Percentiles rank a stretch among this genome's conserved stretches.
phyloP scores from a whole-genome alignment of 768 basidiomycete genomes.

The Epithele typhae region DNA sequence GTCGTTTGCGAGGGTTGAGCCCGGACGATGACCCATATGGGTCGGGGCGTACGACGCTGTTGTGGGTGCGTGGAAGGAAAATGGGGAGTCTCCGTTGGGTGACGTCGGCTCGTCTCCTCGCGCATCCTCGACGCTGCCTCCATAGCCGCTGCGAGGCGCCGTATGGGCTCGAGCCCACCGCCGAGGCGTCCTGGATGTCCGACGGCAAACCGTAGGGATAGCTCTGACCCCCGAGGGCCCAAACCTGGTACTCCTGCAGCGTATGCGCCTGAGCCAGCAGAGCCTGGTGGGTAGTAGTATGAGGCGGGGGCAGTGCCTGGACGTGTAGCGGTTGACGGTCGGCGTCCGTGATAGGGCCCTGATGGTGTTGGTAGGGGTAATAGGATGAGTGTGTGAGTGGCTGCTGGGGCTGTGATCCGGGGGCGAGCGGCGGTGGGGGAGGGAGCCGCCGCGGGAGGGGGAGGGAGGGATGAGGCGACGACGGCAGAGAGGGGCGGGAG shows the following conservation, averaged over 20 bases:
- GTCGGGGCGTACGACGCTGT: constrained; percentile 25
- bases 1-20: constrained; percentile 61
- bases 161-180: constrained; percentile 27
- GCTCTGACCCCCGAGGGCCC: constrained; percentile 33
- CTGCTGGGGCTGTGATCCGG: constrained; percentile 32
- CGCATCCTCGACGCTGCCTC: constrained; percentile 14
- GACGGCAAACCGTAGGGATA: constrained; percentile 32
- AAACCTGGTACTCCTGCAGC: constrained; percentile 36
- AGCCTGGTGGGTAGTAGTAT: constrained; percentile 41
- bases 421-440: constrained; percentile 34
- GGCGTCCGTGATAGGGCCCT: constrained; percentile 39
- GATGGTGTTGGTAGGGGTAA: constrained; percentile 53
- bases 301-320: constrained; percentile 71
- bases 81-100: constrained; percentile 54
- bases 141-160: constrained; percentile 24
- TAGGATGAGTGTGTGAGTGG: constrained; percentile 40
- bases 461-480: constrained; percentile 65
- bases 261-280: constrained; percentile 35
- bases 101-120: constrained; percentile 27
- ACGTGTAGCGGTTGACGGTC: constrained; percentile 57
- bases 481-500: constrained; percentile 74
- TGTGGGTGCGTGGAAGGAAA: constrained; percentile 73
- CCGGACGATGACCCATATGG: constrained; percentile 7
- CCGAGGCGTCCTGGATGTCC: constrained; percentile 30
- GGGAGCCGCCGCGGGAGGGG: constrained; percentile 31